Conservation (phyloP, 2,329 filamentous ascomycete genomes). For the Fusarium proliferatum region DNA sequence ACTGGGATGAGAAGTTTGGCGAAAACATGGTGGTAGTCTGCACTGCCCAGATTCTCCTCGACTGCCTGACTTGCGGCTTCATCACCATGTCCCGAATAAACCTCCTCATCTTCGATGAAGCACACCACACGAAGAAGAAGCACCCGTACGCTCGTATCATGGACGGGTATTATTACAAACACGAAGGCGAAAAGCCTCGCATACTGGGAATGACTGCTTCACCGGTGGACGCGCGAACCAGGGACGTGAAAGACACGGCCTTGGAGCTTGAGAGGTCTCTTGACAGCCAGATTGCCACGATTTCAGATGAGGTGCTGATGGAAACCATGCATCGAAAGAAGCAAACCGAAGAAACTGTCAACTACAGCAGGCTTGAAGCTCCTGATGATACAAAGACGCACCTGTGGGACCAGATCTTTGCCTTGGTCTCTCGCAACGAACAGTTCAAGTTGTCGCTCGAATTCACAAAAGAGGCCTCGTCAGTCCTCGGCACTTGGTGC, state of each 20-base stretch:
- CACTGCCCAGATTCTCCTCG: slow-evolving; percentile 86
- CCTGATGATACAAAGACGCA: slow-evolving; percentile 67
- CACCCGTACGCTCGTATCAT: slow-evolving; percentile 92
- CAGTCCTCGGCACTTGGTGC: slow-evolving; percentile 83
- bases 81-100: slow-evolving; percentile 86
- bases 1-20: slow-evolving; percentile 64
- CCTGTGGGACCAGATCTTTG: slow-evolving; percentile 69
- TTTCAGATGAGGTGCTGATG: slow-evolving; percentile 53
- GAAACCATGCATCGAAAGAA: slow-evolving; percentile 38
- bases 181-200: slow-evolving; percentile 68
- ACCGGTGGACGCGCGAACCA: slow-evolving; percentile 82
- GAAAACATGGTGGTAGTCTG: slow-evolving; percentile 89
- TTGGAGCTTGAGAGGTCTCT: slow-evolving; percentile 80
- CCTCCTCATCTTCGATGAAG: slow-evolving; percentile 93
- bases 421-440: slow-evolving; percentile 53
- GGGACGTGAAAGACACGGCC: slow-evolving; percentile 76
- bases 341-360: slow-evolving; percentile 62
- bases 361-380: slow-evolving; percentile 57
- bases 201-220: slow-evolving; percentile 98
- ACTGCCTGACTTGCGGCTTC: slow-evolving; percentile 82
- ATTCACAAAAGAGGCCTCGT: slow-evolving; percentile 69
- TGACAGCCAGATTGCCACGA: slow-evolving; percentile 85
- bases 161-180: slow-evolving; percentile 80
- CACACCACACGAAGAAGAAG: slow-evolving; percentile 94
- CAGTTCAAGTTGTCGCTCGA: slow-evolving; percentile 68